Conservation (phyloP, 306 rosid species). For the Trifolium fragiferum region DNA sequence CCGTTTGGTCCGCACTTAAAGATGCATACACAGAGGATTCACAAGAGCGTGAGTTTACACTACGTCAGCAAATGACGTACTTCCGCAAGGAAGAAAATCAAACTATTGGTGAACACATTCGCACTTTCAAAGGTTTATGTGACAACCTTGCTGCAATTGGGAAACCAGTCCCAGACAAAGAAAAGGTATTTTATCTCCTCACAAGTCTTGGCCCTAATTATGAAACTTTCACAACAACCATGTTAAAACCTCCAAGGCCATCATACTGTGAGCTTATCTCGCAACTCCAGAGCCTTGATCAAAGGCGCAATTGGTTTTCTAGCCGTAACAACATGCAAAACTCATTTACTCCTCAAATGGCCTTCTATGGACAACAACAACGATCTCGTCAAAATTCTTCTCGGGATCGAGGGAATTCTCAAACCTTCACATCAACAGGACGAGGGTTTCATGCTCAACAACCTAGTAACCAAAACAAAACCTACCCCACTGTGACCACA, state of each 20-base stretch:
- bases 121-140: background rate
- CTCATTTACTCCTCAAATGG: background rate
- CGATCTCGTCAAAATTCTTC: too few species aligned
- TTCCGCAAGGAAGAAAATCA: background rate
- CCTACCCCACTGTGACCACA: background rate
- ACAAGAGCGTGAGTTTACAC: conserved; percentile 19
- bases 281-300: background rate
- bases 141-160: conserved; percentile 4
- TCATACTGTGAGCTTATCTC: background rate
- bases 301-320: background rate
- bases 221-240: conserved; percentile 22
- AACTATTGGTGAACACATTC: conserved; percentile 1
- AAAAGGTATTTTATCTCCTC: conserved; percentile 1
- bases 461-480: background rate
- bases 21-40: conserved; percentile 13
- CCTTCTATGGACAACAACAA: background rate
- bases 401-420: too few species aligned
- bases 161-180: background rate
- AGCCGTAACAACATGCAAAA: background rate
- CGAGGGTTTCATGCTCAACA: too few species aligned
- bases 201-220: conserved; percentile 7
- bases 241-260: conserved; percentile 15
- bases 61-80: background rate
- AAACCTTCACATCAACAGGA: too few species aligned
- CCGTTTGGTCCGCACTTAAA: background rate